Percentiles rank a stretch among this genome's conserved stretches.
Conservation (phyloP, 148 eudicot genomes). For the Silene latifolia region DNA sequence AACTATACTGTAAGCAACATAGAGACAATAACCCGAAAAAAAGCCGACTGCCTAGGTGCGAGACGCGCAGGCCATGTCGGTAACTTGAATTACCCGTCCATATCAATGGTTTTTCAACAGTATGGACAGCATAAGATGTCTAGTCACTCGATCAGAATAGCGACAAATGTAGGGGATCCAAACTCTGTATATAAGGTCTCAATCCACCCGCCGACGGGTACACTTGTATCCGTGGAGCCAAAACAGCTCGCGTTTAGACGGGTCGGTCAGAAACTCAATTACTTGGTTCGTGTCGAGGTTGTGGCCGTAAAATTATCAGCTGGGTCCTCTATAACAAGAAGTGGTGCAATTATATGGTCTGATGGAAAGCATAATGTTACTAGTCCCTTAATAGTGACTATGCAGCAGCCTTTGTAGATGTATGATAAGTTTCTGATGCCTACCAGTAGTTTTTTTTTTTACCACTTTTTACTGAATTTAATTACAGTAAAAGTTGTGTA, state of each 20-base stretch:
- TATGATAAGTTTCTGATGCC: background rate
- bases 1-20: conserved; percentile 66
- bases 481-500: background rate
- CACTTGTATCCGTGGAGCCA: conserved; percentile 65
- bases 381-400: conserved; percentile 76
- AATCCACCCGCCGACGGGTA: conserved; percentile 52
- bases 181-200: conserved; percentile 53
- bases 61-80: conserved; percentile 71
- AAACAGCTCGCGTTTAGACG: conserved; percentile 54
- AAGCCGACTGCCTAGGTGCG: conserved; percentile 54
- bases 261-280: conserved; percentile 70
- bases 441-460: background rate
- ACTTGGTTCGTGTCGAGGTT: conserved; percentile 60
- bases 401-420: conserved; percentile 72
- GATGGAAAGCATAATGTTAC: conserved; percentile 78
- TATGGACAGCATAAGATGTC: conserved; percentile 68
- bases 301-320: conserved; percentile 45
- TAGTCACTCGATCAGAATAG: conserved; percentile 68
- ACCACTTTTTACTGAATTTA: conserved; percentile 12
- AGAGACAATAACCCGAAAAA: conserved; percentile 54
- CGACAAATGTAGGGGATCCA: conserved; percentile 75
- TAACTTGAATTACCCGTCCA: conserved; percentile 79
- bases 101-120: conserved; percentile 68
- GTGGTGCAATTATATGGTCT: conserved; percentile 77
- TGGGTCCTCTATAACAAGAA: conserved; percentile 51